Base-by-base conservation (phyloP, 1,284 basidiomycete genomes). In the Puccinia hordei region DNA sequence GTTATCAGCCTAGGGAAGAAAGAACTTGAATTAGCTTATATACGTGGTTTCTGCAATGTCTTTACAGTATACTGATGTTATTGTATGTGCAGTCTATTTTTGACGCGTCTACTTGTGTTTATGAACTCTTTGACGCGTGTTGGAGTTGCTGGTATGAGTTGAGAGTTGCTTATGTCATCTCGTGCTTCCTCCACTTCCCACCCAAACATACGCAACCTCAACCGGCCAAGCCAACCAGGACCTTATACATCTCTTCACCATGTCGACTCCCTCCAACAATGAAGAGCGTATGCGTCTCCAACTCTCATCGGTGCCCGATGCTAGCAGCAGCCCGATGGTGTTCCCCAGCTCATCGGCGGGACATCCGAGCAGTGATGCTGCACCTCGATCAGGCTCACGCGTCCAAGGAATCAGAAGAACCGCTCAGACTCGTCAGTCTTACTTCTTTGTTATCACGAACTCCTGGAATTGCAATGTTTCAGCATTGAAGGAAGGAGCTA, bases 291-390 rank as follows among this genome's bases (percentile, higher is more conserved):
- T 61, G 24, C 33, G 57, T 15, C 33, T 59, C 2, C 72, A 73
- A 41, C 72, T 73, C 13, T 73, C 55, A 10, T 72, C 49, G 33
- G 72, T 61, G 15, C 55, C 72, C n/a, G 72, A 73, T 17, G n/a
- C 33, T 1, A 61, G 53, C 65, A 77, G 75, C 35, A 77, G 75
- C 53, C 75, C 75, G 15, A 53, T 77, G 75, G 51, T 68, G n/a
- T 77, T 77, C 46, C 75, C 75, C 24, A 77, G 75, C 49, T 77
- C 75, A 27, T 77, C 75, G n/a, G 65, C 63, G 5, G 75, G 51
- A 15, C 75, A 68, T 77, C 75, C 75, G 13, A 77, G 46, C 33
- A 66, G 75, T 51, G 46, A 77, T 63, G 51, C 49, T 57, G n/a
- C 63, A 17, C 73, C 59, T 15, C 75, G 30, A 24, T 41, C 72